Evolutionary conservation across 2,329 filamentous ascomycete genomes (phyloP).

Genomic region (Pseudohalonectria lignicola): DNA sequence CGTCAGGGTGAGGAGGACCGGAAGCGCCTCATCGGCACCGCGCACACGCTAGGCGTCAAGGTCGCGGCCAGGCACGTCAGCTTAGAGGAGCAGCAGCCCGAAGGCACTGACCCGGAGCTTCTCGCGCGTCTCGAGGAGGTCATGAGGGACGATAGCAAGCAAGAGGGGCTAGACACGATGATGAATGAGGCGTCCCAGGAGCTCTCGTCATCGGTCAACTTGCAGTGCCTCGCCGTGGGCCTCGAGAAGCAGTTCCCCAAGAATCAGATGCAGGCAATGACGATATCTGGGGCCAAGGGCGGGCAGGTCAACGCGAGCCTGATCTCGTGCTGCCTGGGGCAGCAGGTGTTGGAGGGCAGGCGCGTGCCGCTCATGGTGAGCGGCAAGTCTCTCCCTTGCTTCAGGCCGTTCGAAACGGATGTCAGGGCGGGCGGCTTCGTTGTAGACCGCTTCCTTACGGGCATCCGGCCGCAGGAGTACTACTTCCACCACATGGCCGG

Average conservation of each 20-base stretch:
- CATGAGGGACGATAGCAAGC: constrained; percentile 81
- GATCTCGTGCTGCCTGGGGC: constrained; percentile 94
- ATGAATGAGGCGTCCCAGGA: constrained; percentile 60
- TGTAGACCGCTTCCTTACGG: constrained; percentile 92
- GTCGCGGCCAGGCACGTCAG: constrained; percentile 86
- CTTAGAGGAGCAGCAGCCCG: constrained; percentile 51
- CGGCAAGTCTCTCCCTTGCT: constrained; percentile 90
- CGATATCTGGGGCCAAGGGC: constrained; percentile 90
- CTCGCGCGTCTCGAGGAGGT: constrained; percentile 77
- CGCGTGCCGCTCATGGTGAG: constrained; percentile 96
- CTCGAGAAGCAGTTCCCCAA: constrained; percentile 87
- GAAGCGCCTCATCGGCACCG: constrained; percentile 55
- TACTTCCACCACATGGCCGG: constrained; percentile 99
- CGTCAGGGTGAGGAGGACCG: constrained; percentile 64
- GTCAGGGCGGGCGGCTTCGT: constrained; percentile 89
- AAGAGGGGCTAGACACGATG: constrained; percentile 78
- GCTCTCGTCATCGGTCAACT: constrained; percentile 71
- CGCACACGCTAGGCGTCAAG: constrained; percentile 59
- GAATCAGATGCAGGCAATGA: constrained; percentile 99
- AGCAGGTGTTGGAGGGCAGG: constrained; percentile 90
- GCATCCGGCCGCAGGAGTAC: constrained; percentile 93
- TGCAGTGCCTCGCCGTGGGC: constrained; percentile 66
- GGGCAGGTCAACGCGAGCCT: constrained; percentile 88
- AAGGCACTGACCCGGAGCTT: constrained; percentile 59
- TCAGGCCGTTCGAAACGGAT: constrained; percentile 82